A percentile compares a stretch with the other conserved stretches of the same genome.
Conservation (phyloP, 345 rosid species). For the Eucalyptus decipiens region DNA sequence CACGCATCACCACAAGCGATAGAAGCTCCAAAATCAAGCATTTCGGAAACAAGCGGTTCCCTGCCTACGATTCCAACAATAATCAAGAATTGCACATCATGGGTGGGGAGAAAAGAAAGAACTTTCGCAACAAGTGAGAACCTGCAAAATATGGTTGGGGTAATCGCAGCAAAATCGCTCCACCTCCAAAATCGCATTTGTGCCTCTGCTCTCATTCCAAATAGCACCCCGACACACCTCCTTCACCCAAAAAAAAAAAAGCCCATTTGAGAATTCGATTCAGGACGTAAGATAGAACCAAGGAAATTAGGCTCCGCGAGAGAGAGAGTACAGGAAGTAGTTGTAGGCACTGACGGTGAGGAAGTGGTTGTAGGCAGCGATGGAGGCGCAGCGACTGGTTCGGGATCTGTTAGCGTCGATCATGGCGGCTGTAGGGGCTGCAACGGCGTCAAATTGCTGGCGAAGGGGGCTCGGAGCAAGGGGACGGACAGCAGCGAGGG, state of each 20-base stretch:
- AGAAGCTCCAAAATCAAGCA: not conserved
- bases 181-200: slow-evolving; percentile 29
- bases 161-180: slow-evolving; percentile 72
- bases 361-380: slow-evolving; percentile 54
- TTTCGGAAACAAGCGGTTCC: not conserved
- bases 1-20: no score
- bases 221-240: slow-evolving; percentile 40
- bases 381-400: slow-evolving; percentile 34
- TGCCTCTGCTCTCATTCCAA: slow-evolving; percentile 39
- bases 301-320: not conserved
- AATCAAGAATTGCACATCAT: not conserved
- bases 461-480: no score
- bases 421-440: no score
- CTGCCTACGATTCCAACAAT: not conserved
- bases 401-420: no score
- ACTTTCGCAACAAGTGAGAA: not conserved
- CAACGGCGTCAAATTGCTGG: no score
- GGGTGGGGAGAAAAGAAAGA: not conserved
- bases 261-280: not conserved
- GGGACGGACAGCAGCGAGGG: no score
- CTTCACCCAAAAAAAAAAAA: slow-evolving; percentile 10
- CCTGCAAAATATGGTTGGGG: slow-evolving; percentile 77
- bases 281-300: not conserved
- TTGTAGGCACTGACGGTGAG: slow-evolving; percentile 82
- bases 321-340: slow-evolving; percentile 45